Percentiles rank a stretch among this genome's conserved stretches.
Evolutionary conservation across 108 stramenopile species (phyloP).

Genomic region (Pseudonitzschia multiseries): DNA sequence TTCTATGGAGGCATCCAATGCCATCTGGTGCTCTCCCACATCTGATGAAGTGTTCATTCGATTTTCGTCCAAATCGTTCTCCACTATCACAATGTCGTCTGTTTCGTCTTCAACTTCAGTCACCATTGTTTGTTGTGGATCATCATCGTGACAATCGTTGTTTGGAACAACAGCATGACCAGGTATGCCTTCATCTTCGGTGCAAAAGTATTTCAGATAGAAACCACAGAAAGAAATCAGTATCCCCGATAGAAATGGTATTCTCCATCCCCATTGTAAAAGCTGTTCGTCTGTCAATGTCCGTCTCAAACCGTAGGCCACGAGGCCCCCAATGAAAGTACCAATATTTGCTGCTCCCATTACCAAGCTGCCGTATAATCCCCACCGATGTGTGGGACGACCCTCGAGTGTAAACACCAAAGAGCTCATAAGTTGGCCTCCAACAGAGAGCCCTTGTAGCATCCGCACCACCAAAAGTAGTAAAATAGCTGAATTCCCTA

Average conservation of each 20-base stretch:
- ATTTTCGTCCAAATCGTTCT: background rate
- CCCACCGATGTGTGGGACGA: slow-evolving; percentile 39
- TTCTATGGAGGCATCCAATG: background rate
- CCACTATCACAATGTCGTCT: background rate
- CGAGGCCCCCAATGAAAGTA: slow-evolving; percentile 58
- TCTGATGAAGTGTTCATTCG: background rate
- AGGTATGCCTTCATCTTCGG: slow-evolving; percentile 41
- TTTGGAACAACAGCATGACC: slow-evolving; percentile 18
- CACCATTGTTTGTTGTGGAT: background rate
- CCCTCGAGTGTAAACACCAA: slow-evolving; percentile 75
- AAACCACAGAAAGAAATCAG: slow-evolving; percentile 53
- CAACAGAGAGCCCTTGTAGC: slow-evolving; percentile 78
- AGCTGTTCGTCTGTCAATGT: slow-evolving; percentile 44
- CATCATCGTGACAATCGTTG: background rate
- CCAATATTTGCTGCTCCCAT: slow-evolving; percentile 68
- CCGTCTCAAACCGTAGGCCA: slow-evolving; percentile 42
- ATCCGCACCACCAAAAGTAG: slow-evolving; percentile 60
- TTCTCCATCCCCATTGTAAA: slow-evolving; percentile 65
- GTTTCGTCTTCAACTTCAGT: slow-evolving; percentile 1
- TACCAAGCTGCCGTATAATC: slow-evolving; percentile 55
- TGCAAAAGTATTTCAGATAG: slow-evolving; percentile 57
- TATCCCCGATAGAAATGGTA: slow-evolving; percentile 70
- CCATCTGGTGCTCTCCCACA: background rate
- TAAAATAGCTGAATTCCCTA: slow-evolving; percentile 54
- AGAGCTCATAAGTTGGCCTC: slow-evolving; percentile 75